Base-by-base conservation (phyloP, 2,329 filamentous ascomycete species). In the Neospermospora avenae region DNA sequence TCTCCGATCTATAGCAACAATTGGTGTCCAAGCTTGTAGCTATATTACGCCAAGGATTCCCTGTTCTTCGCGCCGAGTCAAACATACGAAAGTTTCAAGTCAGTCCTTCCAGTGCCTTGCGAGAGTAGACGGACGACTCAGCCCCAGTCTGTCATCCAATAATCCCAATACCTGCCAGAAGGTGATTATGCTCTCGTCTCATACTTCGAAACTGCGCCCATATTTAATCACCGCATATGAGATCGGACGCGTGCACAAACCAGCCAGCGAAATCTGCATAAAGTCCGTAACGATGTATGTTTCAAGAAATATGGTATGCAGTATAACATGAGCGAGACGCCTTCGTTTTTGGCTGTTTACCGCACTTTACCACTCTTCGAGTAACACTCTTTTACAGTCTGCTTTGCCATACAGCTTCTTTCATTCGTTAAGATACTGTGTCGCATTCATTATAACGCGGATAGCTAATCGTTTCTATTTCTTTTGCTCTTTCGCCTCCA, bases 201-300 rank as follows among this genome's bases (percentile, higher is more conserved):
- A 62, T 53, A 22, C 57, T 55, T 42, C 14, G 24, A 59, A 35
- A 41, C 60, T 59, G 37, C 53, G 56, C 57, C 52, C 37, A 41
- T 8, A 42, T 31, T 54, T 37, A 35, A 46, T 52, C 46, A 52
- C 54, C 24, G 37, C 37, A 53, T 57, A 5, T 14, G 10, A 11
- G 24, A 22, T 6, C 22, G 20, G 3, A 11, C 1, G 4, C 20
- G 4, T 24, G 18, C 10, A 45, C 42, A 45, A 44, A 13, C 18
- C 18, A 13, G 18, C 10, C 48, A 51, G 28, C n/a, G 7, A 37
- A 13, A 14, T 37, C 11, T 35, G 46, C 48, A 51, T 35, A 35
- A 34, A 18, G 8, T 20, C 31, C 24, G 48, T 51, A 22, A 51
- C 48, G 18, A 51, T 7, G 18, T 37, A 35, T 8, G 48, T 35